Evolutionary conservation across 352 stramenopile genomes (phyloP), one percentile per base, ranked within the genome.

Genomic region (Pythium phragmitis): DNA sequence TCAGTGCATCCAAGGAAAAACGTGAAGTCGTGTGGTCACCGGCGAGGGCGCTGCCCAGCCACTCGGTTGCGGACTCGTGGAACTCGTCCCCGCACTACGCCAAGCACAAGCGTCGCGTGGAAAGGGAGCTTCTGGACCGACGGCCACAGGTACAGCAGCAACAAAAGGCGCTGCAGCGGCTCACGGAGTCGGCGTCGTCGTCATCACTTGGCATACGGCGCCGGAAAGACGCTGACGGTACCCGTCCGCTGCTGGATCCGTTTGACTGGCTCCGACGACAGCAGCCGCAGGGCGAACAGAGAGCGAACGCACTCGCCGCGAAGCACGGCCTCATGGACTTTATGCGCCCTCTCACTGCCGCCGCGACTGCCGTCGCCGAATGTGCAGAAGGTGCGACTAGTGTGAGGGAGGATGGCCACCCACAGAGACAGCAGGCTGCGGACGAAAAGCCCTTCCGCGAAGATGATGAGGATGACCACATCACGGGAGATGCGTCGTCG

Each of bases 191-290:
- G 26, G 21, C 52, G 6, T 79, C 69, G 14, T 57, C 60, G 6
- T 57, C 71, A 23, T 57, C 46, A 4, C 43, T 75, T 60, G 49
- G 23, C 63, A 1, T 17, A 2, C 51, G 51, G 23, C 51, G 36
- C 21, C 11, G 28, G 17, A 49, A 68, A 30, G 37, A 51, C 13
- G 9, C 6, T 4, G 30, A 13, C 30, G 19, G 45, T 30, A 36
- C 5, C 28, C 67, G 28, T 39, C 17, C 19, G 17, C 16, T 13
- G 56, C 55, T 70, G 45, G 79, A 91, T 37, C 75, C 80, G 21
- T 87, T 91, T 48, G 82, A 80, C 19, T 91, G 82, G 82, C 54
- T 89, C 3, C 63, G 78, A 3, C 58, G 78, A 3, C 58, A 67
- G 37, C 76, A 75, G 33, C 75, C 76, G 0, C 74, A 83, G 36